phyloP scores from a whole-genome alignment of 495 filamentous ascomycete species.

The Aspergillus homomorphus region DNA sequence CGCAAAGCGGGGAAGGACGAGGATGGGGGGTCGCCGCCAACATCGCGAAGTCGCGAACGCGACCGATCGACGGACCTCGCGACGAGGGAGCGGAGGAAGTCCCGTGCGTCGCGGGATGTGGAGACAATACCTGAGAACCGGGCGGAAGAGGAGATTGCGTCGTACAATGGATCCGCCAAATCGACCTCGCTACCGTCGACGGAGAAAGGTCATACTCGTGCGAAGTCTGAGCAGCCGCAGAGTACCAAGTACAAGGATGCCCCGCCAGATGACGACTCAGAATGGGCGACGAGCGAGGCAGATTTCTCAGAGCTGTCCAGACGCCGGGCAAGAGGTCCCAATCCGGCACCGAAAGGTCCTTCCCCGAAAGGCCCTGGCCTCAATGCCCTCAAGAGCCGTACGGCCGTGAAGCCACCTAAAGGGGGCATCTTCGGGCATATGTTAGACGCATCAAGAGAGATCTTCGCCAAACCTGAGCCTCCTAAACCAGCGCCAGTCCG shows the following conservation, averaged over 20 bases:
- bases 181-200: slow-evolving; percentile 17
- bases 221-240: slow-evolving; percentile 26
- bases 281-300: slow-evolving; percentile 44
- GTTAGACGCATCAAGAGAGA: slow-evolving; percentile 50
- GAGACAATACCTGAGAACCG: slow-evolving; percentile 19
- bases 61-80: slow-evolving; percentile 13
- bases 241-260: slow-evolving; percentile 25
- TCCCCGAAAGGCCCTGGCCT: neutral
- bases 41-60: slow-evolving; percentile 15
- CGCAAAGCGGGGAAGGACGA: slow-evolving; percentile 19
- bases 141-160: slow-evolving; percentile 16
- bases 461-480: slow-evolving; percentile 54
- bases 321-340: slow-evolving; percentile 34
- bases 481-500: slow-evolving; percentile 39
- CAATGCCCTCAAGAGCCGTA: slow-evolving; percentile 13
- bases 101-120: slow-evolving; percentile 19
- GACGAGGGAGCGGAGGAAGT: slow-evolving; percentile 21
- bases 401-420: slow-evolving; percentile 37
- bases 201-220: slow-evolving; percentile 15
- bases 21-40: slow-evolving; percentile 15
- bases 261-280: slow-evolving; percentile 33
- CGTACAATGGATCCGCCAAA: slow-evolving; percentile 13
- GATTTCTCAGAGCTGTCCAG: slow-evolving; percentile 46
- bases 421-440: slow-evolving; percentile 49
- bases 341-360: slow-evolving; percentile 1